Base-by-base conservation (phyloP, 768 basidiomycete species). In the Megacollybia marginata region DNA sequence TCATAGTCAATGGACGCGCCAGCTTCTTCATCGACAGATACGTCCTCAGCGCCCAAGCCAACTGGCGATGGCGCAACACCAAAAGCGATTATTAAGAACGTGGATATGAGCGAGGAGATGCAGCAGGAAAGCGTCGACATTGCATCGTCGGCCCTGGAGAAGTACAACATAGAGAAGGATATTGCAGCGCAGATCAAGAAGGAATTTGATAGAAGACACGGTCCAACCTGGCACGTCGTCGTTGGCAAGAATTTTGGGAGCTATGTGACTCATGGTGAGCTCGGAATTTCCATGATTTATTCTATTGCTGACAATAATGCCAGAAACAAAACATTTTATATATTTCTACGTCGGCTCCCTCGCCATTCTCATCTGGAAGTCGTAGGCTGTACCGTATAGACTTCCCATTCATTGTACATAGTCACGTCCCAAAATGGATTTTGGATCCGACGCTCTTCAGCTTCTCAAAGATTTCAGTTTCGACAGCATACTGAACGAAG, bases 231-330 rank as follows among this genome's bases (percentile, higher is more conserved):
- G 95, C 95, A 98, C 66, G 92, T 93, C 66, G 93, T 98, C 56
- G 95, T 95, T 46, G 95, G 95, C 53, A 97, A 95, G 77, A 96
- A 97, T 74, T 97, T 95, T 80, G 94, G 94, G 46, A 92, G 89
- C 71, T 97, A 94, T 64, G 94, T 97, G 40, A 96, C 94, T 42
- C 94, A 96, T 62, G 94, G 93, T 95, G 57, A 59, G 85, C 68
- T 42, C 33, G 43, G 28, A 19, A 49, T 36, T 16, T 53, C 54
- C 50, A 38, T 48, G 28, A 19, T 19, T 49, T 45, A 48, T 52
- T 44, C 18, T 42, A 28, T 52, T 49, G n/a, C n/a, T n/a, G n/a
- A n/a, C n/a, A 31, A 28, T 6, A 28, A 28, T 28, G 23, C 23
- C 67, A 96, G 93, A 97, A 79, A 95, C 92, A 56, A 94, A 93